Evolutionary conservation across 257 asterid species (phyloP).

Genomic region (Ehretia macrophylla): DNA sequence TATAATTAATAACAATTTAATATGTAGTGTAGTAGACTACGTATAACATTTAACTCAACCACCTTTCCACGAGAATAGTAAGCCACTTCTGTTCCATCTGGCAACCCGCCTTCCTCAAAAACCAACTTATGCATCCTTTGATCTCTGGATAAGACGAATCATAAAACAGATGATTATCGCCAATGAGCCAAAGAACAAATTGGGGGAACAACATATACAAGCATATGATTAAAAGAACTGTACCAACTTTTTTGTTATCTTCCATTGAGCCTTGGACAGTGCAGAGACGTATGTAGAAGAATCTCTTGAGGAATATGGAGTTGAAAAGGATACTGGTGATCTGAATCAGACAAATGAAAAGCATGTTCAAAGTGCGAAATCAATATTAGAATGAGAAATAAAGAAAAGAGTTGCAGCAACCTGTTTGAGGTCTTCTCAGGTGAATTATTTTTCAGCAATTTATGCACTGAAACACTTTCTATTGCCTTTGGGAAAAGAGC

Average conservation of each 20-base stretch:
- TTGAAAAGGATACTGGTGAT: slow-evolving; percentile 25
- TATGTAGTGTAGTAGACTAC: slow-evolving; percentile 3
- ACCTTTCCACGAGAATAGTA: slow-evolving; percentile 97
- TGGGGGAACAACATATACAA: slow-evolving; percentile 12
- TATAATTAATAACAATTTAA: not conserved
- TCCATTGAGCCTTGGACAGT: slow-evolving; percentile 50
- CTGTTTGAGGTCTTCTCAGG: slow-evolving; percentile 48
- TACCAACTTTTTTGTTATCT: slow-evolving; percentile 87
- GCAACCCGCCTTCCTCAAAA: slow-evolving; percentile 85
- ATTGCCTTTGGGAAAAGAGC: slow-evolving; percentile 29
- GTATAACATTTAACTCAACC: slow-evolving; percentile 19
- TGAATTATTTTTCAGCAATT: slow-evolving; percentile 29
- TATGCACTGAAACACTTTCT: slow-evolving; percentile 29
- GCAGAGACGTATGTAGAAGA: slow-evolving; percentile 39
- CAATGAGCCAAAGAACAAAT: slow-evolving; percentile 9
- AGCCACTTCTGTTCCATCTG: slow-evolving; percentile 90
- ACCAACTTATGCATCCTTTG: slow-evolving; percentile 93
- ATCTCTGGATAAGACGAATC: slow-evolving; percentile 45
- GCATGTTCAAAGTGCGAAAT: slow-evolving; percentile 5
- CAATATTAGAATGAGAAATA: slow-evolving; percentile 6
- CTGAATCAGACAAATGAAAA: slow-evolving; percentile 40
- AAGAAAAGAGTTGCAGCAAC: slow-evolving; percentile 39
- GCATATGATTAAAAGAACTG: slow-evolving; percentile 11
- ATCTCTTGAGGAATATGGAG: slow-evolving; percentile 39
- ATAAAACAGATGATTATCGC: slow-evolving; percentile 12